Base-by-base conservation (phyloP, 331 rosid genomes). In the Cucumis variabilis region DNA sequence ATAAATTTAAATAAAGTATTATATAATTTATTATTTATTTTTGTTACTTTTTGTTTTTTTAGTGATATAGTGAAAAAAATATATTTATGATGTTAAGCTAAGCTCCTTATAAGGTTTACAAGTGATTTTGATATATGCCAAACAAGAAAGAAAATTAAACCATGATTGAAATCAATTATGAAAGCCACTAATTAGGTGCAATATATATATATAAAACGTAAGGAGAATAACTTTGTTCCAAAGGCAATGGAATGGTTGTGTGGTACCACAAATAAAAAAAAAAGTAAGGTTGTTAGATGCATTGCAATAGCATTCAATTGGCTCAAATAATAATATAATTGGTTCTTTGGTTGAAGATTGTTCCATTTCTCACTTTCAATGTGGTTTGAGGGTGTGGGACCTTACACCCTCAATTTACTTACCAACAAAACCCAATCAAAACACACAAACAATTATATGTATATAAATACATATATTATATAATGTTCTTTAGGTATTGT, bases 181-280 rank as follows among this genome's bases (percentile, higher is more conserved):
- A 23, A 46, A 75, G 60, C 82, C 82, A 44, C 58, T 20, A 7
- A 44, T 44, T 37, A 9, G 53, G 27, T 74, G 55, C 17, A 44
- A 13, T 10, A 10, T 51, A 13, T 75, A 12, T 44, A 13, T 76
- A 21, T 46, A 28, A 44, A 19, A 27, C 17, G 7, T 14, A 55
- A 55, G 27, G n/a, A 60, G 28, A 82, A 82, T 60, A 28, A 79
- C 84, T 51, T 79, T 79, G 84, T 79, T 79, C 84, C 84, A 79
- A 79, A 79, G 84, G 84, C n/a, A 79, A 51, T 50, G 84, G 68
- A 79, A 55, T 79, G 48, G 85, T 27, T 74, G 17, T 44, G 24
- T 55, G 85, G 85, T 55, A 55, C 68, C 84, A 78, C 83, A 27
- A 27, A 0, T 4, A 37, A 37, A 19, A 11, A 12, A 72, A 6